These are phyloP conservation scores for Physocladia obscura DNA, from an alignment of 192 early-diverging fungal genomes.

Conservation along the genomic window DNA sequence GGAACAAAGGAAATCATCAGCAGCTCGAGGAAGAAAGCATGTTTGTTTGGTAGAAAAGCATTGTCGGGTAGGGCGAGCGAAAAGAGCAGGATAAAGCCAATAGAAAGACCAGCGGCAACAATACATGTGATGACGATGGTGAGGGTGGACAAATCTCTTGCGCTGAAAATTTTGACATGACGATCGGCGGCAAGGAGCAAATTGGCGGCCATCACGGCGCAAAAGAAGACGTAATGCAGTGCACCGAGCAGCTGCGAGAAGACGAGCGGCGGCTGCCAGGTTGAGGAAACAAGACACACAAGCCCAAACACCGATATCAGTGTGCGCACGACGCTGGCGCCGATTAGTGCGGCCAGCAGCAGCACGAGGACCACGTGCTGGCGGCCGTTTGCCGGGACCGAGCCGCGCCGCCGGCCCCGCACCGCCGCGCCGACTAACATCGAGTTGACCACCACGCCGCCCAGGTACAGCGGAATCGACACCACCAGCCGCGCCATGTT, in stretches of 20 bases:
- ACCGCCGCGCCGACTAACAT: neutral
- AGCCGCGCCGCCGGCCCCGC: too few species aligned
- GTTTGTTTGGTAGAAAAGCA: neutral
- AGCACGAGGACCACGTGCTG: neutral
- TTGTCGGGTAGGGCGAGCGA: neutral
- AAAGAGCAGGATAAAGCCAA: neutral
- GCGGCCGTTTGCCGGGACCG: neutral
- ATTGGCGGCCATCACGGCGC: neutral
- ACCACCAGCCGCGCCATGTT: neutral
- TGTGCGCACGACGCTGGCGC: neutral
- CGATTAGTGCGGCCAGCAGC: neutral
- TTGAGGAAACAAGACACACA: neutral
- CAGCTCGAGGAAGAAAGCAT: neutral
- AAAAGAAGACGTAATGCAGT: neutral
- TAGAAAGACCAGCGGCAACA: neutral
- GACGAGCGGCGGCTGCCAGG: neutral
- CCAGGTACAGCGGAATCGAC: too few species aligned
- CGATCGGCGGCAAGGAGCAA: neutral
- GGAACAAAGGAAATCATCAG: neutral
- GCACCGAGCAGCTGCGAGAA: neutral
- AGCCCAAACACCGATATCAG: neutral
- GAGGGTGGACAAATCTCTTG: neutral
- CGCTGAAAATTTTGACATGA: neutral
- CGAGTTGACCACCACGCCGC: neutral
- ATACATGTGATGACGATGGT: neutral